Evolutionary conservation across 2,329 filamentous ascomycete genomes (phyloP), one percentile per base, ranked within the genome.

Genomic region (Scedosporium boydii): DNA sequence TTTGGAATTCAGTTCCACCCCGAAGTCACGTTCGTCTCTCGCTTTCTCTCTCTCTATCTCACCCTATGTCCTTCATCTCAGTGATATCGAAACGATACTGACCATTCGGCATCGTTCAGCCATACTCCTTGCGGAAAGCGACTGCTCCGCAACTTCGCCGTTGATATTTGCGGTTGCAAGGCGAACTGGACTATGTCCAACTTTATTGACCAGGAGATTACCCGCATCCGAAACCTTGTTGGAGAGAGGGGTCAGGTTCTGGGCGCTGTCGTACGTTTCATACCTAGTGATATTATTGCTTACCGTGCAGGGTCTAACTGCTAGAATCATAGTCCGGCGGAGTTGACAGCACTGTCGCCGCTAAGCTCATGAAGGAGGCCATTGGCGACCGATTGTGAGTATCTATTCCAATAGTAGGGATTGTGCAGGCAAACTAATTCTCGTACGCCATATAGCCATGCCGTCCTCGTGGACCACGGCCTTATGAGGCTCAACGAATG

Each of bases 1-100:
- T 96, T 87, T 70, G 90, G 81, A 72, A 67, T 96, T 57, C 93
- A 97, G 72, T 93, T 96, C 74, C 93, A 96, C 74, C 92, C 93
- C 1, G 93, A 97, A 73, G 83, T 96, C 41, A 66, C 68, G 63
- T 64, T 73, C 60, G 69, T 72, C 68, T 65, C 42, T 56, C 41
- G 53, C 55, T 14, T 61, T 38, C 10, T 38, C 3, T 34, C 29
- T 38, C 34, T 12, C 34, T 38, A 38, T 12, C 34, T 12, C 34
- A 12, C 34, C 34, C 10, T 4, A 6, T 38, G 9, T 38, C 34
- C 34, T 38, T 38, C 34, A 9, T 12, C 10, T 38, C 29, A 34
- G 29, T 34, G 4, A 38, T 38, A 3, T 38, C 34, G 10, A 9
- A 14, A 3, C 10, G 34, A 12, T 14, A 4, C 34, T 38, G 34